Evolutionary conservation across 345 rosid genomes (phyloP).

Genomic region (Boechera retrofracta): DNA sequence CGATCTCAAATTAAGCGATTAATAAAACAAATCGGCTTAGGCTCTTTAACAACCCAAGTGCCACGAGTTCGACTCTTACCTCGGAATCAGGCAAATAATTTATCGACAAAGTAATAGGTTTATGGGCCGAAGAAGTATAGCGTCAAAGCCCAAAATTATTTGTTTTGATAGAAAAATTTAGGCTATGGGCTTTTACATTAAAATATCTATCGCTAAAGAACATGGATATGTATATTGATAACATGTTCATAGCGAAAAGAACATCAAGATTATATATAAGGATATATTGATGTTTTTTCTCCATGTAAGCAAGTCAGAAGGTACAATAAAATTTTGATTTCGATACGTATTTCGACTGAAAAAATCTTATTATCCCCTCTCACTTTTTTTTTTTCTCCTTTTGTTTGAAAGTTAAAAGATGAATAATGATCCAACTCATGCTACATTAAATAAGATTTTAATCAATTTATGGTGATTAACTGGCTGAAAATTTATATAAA

Average conservation of each 20-base stretch:
- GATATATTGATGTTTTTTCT: not conserved
- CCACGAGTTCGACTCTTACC: not conserved
- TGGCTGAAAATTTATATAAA: no score
- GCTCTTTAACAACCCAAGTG: not conserved
- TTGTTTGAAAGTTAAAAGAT: no score
- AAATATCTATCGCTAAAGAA: no score
- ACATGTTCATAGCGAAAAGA: no score
- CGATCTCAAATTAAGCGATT: not conserved
- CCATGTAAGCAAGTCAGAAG: not conserved
- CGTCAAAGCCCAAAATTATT: not conserved
- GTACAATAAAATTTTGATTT: no score
- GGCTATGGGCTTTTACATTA: not conserved
- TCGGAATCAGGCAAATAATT: slow-evolving; percentile 1
- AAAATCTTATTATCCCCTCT: no score
- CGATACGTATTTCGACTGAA: no score
- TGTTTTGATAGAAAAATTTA: not conserved
- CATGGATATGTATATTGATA: no score
- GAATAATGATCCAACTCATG: no score
- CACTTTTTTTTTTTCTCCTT: no score
- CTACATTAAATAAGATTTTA: not conserved
- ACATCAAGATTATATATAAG: not conserved
- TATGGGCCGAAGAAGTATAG: slow-evolving; percentile 8
- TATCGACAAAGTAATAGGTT: not conserved
- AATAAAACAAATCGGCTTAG: not conserved
- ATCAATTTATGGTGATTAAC: not conserved